Evolutionary conservation across 148 eudicot genomes (phyloP), one percentile per base, ranked within the genome.

Genomic region (Cornus florida): DNA sequence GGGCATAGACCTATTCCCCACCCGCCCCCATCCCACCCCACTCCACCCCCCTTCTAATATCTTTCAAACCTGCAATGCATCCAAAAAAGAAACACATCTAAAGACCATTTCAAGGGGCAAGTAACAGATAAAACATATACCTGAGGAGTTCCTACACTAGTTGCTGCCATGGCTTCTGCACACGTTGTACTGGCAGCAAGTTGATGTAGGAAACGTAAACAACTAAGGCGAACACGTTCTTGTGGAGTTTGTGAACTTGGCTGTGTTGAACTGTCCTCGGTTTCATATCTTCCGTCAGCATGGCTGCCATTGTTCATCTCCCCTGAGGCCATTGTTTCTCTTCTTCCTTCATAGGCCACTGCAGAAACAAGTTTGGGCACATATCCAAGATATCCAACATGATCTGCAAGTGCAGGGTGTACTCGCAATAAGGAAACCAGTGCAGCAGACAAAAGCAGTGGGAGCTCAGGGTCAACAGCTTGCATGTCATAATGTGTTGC

Each of bases 121-220:
- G 62, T 32, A 23, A 28, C 28, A 28, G 28, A 13, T 48, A 28
- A 28, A 28, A 28, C 28, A 28, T 28, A 82, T 86, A 96, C 99
- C 94, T 94, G 98, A 80, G 99, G 97, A 73, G 99, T 92, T 64
- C 99, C 99, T 7, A 80, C 97, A 86, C 99, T 96, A 56, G 99
- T 96, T 7, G 99, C 99, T 77, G 99, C 99, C 99, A 96, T 92
- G 74, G 99, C 99, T 91, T 96, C 99, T 41, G 99, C 99, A 88
- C 99, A 96, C 20, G 91, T 94, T 75, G 99, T 96, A 86, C 99
- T 96, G 70, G 95, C 94, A 60, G 99, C 99, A 84, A 96, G 97
- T 84, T 96, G 99, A 90, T 96, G 99, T 69, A 96, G 80, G 46
- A 96, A 97, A 72, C 99, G 95, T 84, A 96, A 85, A 84, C 99